These are phyloP conservation scores for Glycine tomentella DNA, from an alignment of 306 rosid genomes.

Conservation along the genomic window DNA sequence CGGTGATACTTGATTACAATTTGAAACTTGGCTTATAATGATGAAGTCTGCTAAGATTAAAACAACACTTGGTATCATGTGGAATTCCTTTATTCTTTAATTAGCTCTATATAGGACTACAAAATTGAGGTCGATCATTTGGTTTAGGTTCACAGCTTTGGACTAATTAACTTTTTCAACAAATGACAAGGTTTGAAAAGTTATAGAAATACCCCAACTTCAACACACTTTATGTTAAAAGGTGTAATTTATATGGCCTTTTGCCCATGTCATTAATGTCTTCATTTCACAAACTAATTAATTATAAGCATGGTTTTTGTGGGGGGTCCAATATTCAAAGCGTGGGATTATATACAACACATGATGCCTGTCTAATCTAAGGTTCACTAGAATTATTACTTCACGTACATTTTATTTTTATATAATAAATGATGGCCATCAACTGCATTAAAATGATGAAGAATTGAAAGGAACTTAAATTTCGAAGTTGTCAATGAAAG, in stretches of 20 bases:
- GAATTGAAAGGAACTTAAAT: conserved; percentile 17
- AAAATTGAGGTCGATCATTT: not conserved
- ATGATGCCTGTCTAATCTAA: not conserved
- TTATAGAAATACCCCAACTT: not conserved
- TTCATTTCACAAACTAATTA: not conserved
- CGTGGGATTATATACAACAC: not conserved
- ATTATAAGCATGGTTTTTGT: not conserved
- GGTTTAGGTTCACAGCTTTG: conserved; percentile 1
- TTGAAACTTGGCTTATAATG: conserved; percentile 53
- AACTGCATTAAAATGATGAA: conserved; percentile 45
- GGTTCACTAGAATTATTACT: conserved; percentile 6
- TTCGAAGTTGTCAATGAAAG: conserved; percentile 18
- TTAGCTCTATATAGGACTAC: too few relatives aligned
- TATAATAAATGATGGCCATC: not conserved
- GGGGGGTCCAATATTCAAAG: not conserved
- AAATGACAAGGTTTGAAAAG: conserved; percentile 29
- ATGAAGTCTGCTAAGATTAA: conserved; percentile 38
- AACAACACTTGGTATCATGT: not conserved
- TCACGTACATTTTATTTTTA: not conserved
- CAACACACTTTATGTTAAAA: conserved; percentile 2
- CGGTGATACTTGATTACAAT: conserved; percentile 65
- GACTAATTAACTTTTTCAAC: conserved; percentile 9
- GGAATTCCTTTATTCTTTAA: conserved; percentile 17
- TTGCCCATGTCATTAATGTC: conserved; percentile 13
- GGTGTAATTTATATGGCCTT: conserved; percentile 27